These are phyloP conservation scores for Poronia punctata DNA, from an alignment of 495 filamentous ascomycete species.

Conservation along the genomic window DNA sequence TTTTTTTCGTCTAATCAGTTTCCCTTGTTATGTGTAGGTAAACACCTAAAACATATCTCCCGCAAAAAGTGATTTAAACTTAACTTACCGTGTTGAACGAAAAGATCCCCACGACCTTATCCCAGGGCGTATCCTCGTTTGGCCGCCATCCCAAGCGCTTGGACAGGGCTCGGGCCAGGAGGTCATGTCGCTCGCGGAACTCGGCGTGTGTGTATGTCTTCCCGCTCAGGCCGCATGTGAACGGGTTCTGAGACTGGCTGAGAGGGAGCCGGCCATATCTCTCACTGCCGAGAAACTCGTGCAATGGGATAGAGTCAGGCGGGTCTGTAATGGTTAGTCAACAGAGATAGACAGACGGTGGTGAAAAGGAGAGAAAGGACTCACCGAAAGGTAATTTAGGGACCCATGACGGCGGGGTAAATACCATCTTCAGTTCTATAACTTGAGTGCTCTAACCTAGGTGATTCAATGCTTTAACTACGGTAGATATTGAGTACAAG, in stretches of 20 bases:
- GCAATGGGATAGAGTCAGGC: conserved; percentile 69
- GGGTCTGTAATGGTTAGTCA: conserved; percentile 36
- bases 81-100: conserved; percentile 68
- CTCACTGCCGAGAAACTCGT: conserved; percentile 75
- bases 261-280: conserved; percentile 61
- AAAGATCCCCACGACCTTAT: conserved; percentile 75
- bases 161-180: conserved; percentile 61
- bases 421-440: conserved; percentile 83
- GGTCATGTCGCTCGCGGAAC: conserved; percentile 59
- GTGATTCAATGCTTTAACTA: too few relatives aligned
- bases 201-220: conserved; percentile 61
- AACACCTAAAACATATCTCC: too few relatives aligned
- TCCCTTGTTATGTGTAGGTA: conserved; percentile 7
- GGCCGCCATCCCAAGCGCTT: conserved; percentile 70
- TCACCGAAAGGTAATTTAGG: conserved; percentile 56
- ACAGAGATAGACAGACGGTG: neutral
- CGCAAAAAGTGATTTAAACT: too few relatives aligned
- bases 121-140: conserved; percentile 74
- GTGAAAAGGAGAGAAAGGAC: conserved; percentile 8
- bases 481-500: too few relatives aligned
- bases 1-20: too few relatives aligned
- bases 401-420: conserved; percentile 62
- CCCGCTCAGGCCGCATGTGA: conserved; percentile 75
- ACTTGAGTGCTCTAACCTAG: too few relatives aligned
- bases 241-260: conserved; percentile 60